These are phyloP conservation scores for Amaranthus hypochondriacus DNA, from an alignment of 148 eudicot species.

Conservation along the genomic window DNA sequence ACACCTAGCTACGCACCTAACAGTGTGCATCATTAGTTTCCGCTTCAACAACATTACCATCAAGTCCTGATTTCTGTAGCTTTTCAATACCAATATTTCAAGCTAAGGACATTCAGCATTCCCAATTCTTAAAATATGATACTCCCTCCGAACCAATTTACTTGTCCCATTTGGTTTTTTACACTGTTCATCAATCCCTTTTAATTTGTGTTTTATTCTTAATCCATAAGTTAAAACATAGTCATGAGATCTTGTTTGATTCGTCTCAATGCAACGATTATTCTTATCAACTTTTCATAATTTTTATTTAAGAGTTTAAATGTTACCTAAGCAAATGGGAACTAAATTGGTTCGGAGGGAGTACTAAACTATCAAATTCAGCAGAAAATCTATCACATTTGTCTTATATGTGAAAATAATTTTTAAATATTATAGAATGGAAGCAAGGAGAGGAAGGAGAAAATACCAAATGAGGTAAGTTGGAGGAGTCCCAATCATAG, in stretches of 20 bases:
- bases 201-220: no score
- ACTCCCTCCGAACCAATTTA: no score
- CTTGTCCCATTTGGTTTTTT: no score
- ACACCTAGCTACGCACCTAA: not conserved
- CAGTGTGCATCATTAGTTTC: not conserved
- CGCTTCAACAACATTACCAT: not conserved
- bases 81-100: not conserved
- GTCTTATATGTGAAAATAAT: not conserved
- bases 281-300: no score
- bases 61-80: not conserved
- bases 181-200: no score
- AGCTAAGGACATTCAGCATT: not conserved
- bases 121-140: not conserved
- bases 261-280: no score
- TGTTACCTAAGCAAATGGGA: no score
- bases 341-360: no score
- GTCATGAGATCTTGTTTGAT: no score
- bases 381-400: not conserved
- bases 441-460: not conserved
- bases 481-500: constrained; percentile 62
- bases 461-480: constrained; percentile 64
- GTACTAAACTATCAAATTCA: not conserved
- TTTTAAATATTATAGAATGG: no score
- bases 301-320: no score
- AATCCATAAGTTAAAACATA: no score